Evolutionary conservation across 495 filamentous ascomycete species (phyloP).

Genomic region (Lasiosphaeria miniovina): DNA sequence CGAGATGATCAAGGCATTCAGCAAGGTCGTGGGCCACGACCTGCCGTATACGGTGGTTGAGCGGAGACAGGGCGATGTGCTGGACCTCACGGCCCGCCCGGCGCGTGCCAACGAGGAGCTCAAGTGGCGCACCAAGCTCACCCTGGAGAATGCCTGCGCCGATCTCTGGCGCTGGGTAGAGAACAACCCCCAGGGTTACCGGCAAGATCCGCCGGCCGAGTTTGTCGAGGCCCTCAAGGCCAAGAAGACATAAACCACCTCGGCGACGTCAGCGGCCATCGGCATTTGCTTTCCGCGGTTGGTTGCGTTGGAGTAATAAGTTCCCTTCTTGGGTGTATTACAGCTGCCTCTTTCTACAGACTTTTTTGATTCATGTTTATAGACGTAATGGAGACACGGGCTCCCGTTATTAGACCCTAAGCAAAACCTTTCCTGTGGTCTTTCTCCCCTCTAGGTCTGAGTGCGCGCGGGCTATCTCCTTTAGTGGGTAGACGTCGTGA

Average conservation of each 20-base stretch:
- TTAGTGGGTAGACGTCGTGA: slow-evolving; percentile 78
- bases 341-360: too few species aligned
- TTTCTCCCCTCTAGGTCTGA: slow-evolving; percentile 77
- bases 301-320: not conserved
- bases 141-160: slow-evolving; percentile 87
- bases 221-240: slow-evolving; percentile 69
- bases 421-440: slow-evolving; percentile 76
- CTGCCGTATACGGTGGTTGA: slow-evolving; percentile 83
- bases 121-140: slow-evolving; percentile 85
- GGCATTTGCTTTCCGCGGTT: not conserved
- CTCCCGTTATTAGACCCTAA: slow-evolving; percentile 36
- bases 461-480: slow-evolving; percentile 73
- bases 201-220: slow-evolving; percentile 81
- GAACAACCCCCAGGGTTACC: slow-evolving; percentile 95
- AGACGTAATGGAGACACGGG: not conserved
- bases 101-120: slow-evolving; percentile 83
- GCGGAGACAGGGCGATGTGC: slow-evolving; percentile 82
- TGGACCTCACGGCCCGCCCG: slow-evolving; percentile 92
- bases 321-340: slow-evolving; percentile 6
- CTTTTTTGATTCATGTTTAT: slow-evolving; percentile 2
- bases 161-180: slow-evolving; percentile 93
- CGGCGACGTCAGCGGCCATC: not conserved
- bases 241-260: slow-evolving; percentile 19
- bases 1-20: slow-evolving; percentile 96
- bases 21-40: slow-evolving; percentile 74